Evolutionary conservation across 1,139 yeast genomes (phyloP).

Genomic region (Debaryomyces udenii): DNA sequence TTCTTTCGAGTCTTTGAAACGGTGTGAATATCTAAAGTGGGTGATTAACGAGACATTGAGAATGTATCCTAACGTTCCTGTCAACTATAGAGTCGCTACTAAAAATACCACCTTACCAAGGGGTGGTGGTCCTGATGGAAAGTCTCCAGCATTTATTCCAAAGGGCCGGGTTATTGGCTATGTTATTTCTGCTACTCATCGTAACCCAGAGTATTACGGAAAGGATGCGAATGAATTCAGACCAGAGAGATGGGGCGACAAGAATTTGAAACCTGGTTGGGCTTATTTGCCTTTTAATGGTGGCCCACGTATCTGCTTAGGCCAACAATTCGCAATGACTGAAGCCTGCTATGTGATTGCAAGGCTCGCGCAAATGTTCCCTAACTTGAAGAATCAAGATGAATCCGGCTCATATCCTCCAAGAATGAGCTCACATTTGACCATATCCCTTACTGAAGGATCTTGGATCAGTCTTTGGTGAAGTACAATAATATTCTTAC

Average conservation of each 20-base stretch:
- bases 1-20: slow-evolving; percentile 49
- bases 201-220: slow-evolving; percentile 44
- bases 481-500: too few relatives aligned
- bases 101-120: slow-evolving; percentile 52
- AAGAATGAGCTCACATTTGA: slow-evolving; percentile 33
- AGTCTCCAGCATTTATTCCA: slow-evolving; percentile 42
- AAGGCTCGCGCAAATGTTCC: slow-evolving; percentile 40
- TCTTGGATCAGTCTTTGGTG: slow-evolving; percentile 10
- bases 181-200: slow-evolving; percentile 46
- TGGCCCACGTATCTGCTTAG: slow-evolving; percentile 62
- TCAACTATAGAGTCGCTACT: slow-evolving; percentile 47
- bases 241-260: slow-evolving; percentile 55
- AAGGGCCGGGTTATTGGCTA: slow-evolving; percentile 46
- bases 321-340: slow-evolving; percentile 61
- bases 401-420: slow-evolving; percentile 33
- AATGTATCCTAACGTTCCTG: slow-evolving; percentile 56
- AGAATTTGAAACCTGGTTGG: slow-evolving; percentile 41
- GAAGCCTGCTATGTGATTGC: slow-evolving; percentile 52
- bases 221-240: slow-evolving; percentile 44
- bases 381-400: slow-evolving; percentile 17
- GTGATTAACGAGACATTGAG: slow-evolving; percentile 54
- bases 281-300: slow-evolving; percentile 59
- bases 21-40: slow-evolving; percentile 49
- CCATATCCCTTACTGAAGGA: slow-evolving; percentile 26
- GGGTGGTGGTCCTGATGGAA: slow-evolving; percentile 54